Percentiles rank a stretch among this genome's conserved stretches.
phyloP scores from a whole-genome alignment of 2,329 filamentous ascomycete genomes.

The Xylariomycetidae sp. region DNA sequence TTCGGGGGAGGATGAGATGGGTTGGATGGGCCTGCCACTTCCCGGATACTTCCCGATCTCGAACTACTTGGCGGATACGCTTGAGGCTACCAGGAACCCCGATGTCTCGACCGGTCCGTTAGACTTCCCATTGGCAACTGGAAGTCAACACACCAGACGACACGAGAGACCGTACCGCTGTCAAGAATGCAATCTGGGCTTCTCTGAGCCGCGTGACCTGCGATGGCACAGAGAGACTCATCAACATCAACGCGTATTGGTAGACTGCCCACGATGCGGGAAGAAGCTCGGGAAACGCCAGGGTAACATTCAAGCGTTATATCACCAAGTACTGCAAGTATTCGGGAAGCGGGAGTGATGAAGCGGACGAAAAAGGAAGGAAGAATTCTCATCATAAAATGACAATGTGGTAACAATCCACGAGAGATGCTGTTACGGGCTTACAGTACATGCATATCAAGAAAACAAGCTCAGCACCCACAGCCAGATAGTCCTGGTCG shows the following conservation, averaged over 20 bases:
- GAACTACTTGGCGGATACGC: constrained; percentile 7
- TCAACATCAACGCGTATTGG: constrained; percentile 6
- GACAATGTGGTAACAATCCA: no score
- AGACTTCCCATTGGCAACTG: background rate
- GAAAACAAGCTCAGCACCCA: no score
- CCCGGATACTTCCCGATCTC: constrained; percentile 8
- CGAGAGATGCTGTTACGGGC: no score
- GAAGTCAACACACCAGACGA: constrained; percentile 5
- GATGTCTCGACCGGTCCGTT: background rate
- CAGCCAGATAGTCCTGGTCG: no score
- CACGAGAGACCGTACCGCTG: constrained; percentile 8
- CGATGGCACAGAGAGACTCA: constrained; percentile 8
- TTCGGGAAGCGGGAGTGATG: background rate
- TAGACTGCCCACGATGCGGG: constrained; percentile 6
- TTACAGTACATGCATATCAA: no score
- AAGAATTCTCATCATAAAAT: background rate
- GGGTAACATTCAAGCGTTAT: constrained; percentile 11
- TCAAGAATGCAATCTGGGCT: constrained; percentile 5
- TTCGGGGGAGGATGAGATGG: background rate
- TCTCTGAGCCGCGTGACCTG: constrained; percentile 9
- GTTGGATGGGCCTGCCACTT: constrained; percentile 6
- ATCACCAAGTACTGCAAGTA: constrained; percentile 9
- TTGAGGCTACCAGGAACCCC: no score
- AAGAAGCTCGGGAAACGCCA: constrained; percentile 6
- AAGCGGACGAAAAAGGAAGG: background rate